Evolutionary conservation across 2,329 filamentous ascomycete species (phyloP), one percentile per base, ranked within the genome.

Genomic region (Davidsoniella virescens): DNA sequence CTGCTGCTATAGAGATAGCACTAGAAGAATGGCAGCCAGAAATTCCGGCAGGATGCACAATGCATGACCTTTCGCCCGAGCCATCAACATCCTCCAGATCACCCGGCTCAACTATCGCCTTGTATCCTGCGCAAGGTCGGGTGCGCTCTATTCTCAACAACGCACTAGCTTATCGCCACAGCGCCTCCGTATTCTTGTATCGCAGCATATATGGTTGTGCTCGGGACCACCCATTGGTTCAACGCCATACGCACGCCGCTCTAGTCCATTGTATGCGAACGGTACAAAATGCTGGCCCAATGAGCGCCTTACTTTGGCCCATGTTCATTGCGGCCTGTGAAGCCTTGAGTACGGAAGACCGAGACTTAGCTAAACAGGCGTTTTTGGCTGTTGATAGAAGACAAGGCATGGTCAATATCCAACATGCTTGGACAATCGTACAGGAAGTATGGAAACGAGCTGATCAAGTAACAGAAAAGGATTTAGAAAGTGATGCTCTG

Each of bases 391-490:
- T 78, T 7, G 70, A 73, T 52, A 67, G 64, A 49, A 64, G 76
- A 16, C 78, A 81, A 59, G 76, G 78, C 17, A 81, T 81, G 78
- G 70, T 70, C 16, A 82, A 82, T 56, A 80, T 82, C 52, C 69
- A 70, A 54, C 67, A 75, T 54, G 72, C 76, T 3, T 78, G 76
- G 73, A 67, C 67, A 10, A 73, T 82, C 36, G 70, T 78, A 3
- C 67, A 73, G 55, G 76, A 80, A 59, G 71, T 82, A 8, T 82
- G 78, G 75, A 67, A 66, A 50, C 65, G 75, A 50, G 68, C 68
- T 0, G 74, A 78, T 52, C 59, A 54, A 53, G 59, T 55, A 6
- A 55, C 29, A n/a, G 49, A 39, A 57, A 23, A 54, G 5, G 25
- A 29, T 12, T 33, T 1, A 39, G 45, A 45, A 37, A 10, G 20